Evolutionary conservation across 2,329 filamentous ascomycete species (phyloP).

Genomic region (Alternaria sp.): DNA sequence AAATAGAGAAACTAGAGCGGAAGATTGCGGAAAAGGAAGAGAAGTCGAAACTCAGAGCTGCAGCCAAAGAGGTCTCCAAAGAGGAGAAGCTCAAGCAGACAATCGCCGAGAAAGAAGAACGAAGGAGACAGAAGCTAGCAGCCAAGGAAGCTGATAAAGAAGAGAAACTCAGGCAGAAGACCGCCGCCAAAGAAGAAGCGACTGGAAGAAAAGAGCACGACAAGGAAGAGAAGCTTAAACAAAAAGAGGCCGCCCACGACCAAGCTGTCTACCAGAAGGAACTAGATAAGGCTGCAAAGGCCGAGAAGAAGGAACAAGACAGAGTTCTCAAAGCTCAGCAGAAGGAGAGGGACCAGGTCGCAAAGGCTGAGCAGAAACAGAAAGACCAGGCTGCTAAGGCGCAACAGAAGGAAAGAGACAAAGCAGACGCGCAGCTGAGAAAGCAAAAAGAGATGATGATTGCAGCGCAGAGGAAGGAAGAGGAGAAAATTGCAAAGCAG

Average conservation of each 20-base stretch:
- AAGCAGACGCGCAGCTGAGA: neutral
- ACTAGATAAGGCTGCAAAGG: neutral
- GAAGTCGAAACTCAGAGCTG: neutral
- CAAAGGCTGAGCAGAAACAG: neutral
- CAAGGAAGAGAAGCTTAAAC: neutral
- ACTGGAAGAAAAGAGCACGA: neutral
- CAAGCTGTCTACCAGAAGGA: neutral
- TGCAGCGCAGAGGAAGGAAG: neutral
- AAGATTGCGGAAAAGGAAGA: neutral
- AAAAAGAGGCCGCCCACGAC: neutral
- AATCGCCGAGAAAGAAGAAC: neutral
- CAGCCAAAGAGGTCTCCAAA: neutral
- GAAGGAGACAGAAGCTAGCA: neutral
- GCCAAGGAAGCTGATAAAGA: neutral
- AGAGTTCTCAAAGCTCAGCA: neutral
- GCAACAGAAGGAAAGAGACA: neutral
- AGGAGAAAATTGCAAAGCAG: neutral
- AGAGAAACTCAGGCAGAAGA: neutral
- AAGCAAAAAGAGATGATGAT: neutral
- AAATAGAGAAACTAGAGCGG: neutral
- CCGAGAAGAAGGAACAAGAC: neutral
- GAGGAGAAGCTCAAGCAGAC: neutral
- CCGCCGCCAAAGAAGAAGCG: neutral
- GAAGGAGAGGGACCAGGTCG: neutral
- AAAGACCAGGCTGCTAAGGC: neutral